Conservation (phyloP, 352 stramenopile species). For the Phytophthora hibernalis region DNA sequence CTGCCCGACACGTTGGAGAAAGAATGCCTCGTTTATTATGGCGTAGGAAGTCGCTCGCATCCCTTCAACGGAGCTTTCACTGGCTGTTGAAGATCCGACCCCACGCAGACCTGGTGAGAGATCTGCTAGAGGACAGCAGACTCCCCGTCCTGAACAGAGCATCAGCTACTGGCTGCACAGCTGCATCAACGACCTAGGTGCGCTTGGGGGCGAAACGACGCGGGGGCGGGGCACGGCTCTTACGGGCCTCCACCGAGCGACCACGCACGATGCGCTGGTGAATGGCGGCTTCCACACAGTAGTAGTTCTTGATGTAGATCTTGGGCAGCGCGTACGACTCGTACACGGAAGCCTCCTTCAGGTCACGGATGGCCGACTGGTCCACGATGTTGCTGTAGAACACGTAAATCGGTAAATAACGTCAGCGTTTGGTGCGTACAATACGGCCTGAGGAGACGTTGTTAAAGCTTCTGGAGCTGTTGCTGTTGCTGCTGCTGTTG, state of each 20-base stretch:
- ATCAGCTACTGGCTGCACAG: conserved; percentile 29
- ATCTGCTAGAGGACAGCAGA: conserved; percentile 1
- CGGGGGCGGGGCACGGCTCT: conserved; percentile 94
- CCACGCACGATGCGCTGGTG: conserved; percentile 99
- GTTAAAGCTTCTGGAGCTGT: background rate
- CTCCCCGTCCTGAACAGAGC: conserved; percentile 29
- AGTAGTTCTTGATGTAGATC: conserved; percentile 99
- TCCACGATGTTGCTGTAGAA: conserved; percentile 97
- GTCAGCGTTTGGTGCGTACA: conserved; percentile 11
- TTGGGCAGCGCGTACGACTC: conserved; percentile 99
- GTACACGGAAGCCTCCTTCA: conserved; percentile 98
- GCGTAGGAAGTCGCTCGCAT: conserved; percentile 20
- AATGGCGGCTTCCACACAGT: conserved; percentile 99
- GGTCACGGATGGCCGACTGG: conserved; percentile 98
- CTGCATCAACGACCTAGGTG: conserved; percentile 43
- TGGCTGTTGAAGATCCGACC: conserved; percentile 4
- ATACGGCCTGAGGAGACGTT: background rate
- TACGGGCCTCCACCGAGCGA: conserved; percentile 93
- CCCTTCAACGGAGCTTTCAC: conserved; percentile 8
- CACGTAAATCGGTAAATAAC: background rate
- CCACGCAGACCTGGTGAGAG: background rate
- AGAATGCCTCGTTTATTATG: conserved; percentile 58
- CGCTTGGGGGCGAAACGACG: conserved; percentile 81
- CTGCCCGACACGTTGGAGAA: conserved; percentile 47
- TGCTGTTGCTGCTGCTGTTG: background rate